Conservation (phyloP, 2,329 filamentous ascomycete genomes). For the Aspergillus vadensis region DNA sequence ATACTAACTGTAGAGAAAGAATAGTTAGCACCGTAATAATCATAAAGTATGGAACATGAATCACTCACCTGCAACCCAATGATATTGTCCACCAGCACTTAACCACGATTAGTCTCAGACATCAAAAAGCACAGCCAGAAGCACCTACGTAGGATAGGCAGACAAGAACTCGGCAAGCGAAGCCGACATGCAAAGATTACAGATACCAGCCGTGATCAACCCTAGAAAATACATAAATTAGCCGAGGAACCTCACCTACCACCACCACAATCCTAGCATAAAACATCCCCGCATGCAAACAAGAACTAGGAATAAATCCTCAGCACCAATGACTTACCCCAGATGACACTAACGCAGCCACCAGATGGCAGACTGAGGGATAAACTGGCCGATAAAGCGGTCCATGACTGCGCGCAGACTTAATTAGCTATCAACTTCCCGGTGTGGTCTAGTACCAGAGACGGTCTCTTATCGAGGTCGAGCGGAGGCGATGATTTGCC, state of each 20-base stretch:
- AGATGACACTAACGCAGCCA: slow-evolving; percentile 70
- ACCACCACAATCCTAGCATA: background rate
- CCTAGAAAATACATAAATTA: slow-evolving; percentile 23
- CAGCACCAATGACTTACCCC: slow-evolving; percentile 56
- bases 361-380: slow-evolving; percentile 68
- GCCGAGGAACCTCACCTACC: background rate
- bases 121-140: background rate
- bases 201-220: slow-evolving; percentile 62
- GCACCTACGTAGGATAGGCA: slow-evolving; percentile 56
- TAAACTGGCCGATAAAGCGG: slow-evolving; percentile 60
- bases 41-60: background rate
- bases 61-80: slow-evolving; percentile 64
- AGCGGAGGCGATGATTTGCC: background rate
- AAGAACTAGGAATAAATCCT: background rate
- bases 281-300: background rate
- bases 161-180: slow-evolving; percentile 72
- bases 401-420: slow-evolving; percentile 53
- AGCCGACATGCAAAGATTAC: slow-evolving; percentile 69
- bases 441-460: background rate
- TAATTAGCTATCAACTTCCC: slow-evolving; percentile 13
- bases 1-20: slow-evolving; percentile 27
- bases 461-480: background rate
- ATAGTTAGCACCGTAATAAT: slow-evolving; percentile 2
- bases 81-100: slow-evolving; percentile 64
- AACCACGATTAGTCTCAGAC: slow-evolving; percentile 16